Conservation (phyloP, 352 stramenopile species). For the Globisporangium sylvaticum region DNA sequence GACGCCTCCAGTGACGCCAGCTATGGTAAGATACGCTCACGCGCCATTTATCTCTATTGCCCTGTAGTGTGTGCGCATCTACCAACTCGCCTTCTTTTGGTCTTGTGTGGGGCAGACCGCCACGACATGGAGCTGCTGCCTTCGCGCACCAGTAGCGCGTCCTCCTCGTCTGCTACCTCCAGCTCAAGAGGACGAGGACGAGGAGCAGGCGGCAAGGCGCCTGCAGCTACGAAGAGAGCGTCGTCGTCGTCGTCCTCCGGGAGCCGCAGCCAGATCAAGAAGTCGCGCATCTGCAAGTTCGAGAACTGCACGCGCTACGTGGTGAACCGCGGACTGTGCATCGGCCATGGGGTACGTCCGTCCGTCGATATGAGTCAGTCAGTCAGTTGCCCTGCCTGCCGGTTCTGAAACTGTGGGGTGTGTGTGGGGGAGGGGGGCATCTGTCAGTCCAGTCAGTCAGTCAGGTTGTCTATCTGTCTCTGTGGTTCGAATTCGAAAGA, state of each 20-base stretch:
- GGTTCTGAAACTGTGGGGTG: not conserved
- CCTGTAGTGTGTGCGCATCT: too few relatives aligned
- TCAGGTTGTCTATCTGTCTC: not conserved
- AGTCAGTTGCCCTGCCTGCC: not conserved
- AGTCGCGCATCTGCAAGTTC: slow-evolving; percentile 74
- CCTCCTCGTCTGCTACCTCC: not conserved
- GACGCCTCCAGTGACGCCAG: slow-evolving; percentile 29
- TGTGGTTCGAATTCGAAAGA: not conserved
- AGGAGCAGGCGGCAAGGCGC: not conserved
- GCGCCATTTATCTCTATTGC: too few relatives aligned
- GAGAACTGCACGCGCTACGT: slow-evolving; percentile 73
- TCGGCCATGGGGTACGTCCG: slow-evolving; percentile 51
- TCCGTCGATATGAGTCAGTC: not conserved
- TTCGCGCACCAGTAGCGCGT: not conserved
- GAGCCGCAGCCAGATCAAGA: slow-evolving; percentile 34
- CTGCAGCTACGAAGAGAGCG: not conserved
- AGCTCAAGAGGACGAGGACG: not conserved
- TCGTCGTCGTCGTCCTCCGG: not conserved
- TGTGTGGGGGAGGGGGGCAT: not conserved
- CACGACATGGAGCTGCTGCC: not conserved
- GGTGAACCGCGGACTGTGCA: slow-evolving; percentile 72
- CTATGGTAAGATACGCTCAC: slow-evolving; percentile 9
- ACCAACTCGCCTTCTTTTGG: too few relatives aligned
- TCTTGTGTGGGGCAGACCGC: not conserved
- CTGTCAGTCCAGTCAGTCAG: not conserved